Evolutionary conservation across 2,329 filamentous ascomycete genomes (phyloP), one percentile per base, ranked within the genome.

Genomic region (Apiospora sp.): DNA sequence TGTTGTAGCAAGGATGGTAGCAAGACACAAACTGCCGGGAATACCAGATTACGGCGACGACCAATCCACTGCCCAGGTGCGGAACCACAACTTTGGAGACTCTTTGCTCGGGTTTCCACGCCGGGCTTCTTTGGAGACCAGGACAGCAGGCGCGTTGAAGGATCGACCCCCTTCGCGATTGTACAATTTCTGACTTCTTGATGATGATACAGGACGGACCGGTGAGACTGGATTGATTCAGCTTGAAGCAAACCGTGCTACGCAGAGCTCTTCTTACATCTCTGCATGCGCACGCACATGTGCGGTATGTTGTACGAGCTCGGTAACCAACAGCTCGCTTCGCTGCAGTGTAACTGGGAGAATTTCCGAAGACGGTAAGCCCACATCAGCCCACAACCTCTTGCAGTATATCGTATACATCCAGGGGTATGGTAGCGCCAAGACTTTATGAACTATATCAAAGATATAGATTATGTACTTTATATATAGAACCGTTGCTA

Each of bases 1-100:
- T 61, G 19, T 61, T 61, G 54, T 12, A 22, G 54, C 54, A 22
- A 61, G 54, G 2, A 19, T 34, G 7, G 16, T 37, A 61, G 54
- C 54, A 61, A 61, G 54, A n/a, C 27, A 61, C 27, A 61, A 61
- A 61, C 54, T 61, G 54, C 54, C 54, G 54, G 27, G 27, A 2
- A 37, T 37, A 19, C 22, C 27, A 37, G 30, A 61, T n/a, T 61
- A 61, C 30, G 27, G 30, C 8, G 16, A 8, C 16, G 30, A 61
- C 54, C 54, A 61, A 61, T 61, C 54, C 30, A 5, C 7, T 37
- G 30, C 22, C 16, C 16, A n/a, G 13, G 30, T 37, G 54, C 54
- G 51, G 27, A 8, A 61, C 22, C 27, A 37, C 30, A 61, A 61
- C 30, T 30, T 61, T 61, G 54, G 30, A 61, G 54, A 37, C 19